Evolutionary conservation across 2,329 filamentous ascomycete genomes (phyloP).

Genomic region (Sporothrix euskadiensis): DNA sequence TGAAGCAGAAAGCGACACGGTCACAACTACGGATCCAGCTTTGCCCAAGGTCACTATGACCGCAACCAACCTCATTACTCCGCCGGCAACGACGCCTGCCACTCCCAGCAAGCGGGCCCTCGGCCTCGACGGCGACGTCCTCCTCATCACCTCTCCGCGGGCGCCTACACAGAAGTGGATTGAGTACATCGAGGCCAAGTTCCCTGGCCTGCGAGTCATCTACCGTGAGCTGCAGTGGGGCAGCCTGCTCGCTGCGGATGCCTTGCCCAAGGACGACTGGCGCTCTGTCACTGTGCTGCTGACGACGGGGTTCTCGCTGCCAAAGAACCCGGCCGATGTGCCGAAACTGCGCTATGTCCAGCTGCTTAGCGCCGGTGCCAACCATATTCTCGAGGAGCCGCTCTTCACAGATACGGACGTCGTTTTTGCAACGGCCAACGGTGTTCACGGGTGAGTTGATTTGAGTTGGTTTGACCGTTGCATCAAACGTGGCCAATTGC

Average conservation of each 20-base stretch:
- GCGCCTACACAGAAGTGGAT: constrained; percentile 40
- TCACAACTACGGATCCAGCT: neutral
- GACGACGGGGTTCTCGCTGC: constrained; percentile 40
- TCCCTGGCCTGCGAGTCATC: constrained; percentile 48
- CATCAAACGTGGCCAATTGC: neutral
- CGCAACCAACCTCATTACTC: constrained; percentile 4
- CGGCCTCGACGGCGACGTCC: constrained; percentile 50
- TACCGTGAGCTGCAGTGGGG: constrained; percentile 38
- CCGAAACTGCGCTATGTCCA: constrained; percentile 56
- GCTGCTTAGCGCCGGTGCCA: constrained; percentile 56
- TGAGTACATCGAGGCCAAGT: constrained; percentile 43
- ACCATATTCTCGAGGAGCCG: constrained; percentile 49
- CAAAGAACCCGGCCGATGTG: constrained; percentile 43
- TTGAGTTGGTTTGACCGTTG: too few species aligned
- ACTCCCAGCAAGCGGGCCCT: constrained; percentile 12
- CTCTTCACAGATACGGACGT: constrained; percentile 54
- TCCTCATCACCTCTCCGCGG: constrained; percentile 45
- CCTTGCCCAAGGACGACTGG: constrained; percentile 44
- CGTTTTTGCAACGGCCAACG: constrained; percentile 56
- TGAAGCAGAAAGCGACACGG: neutral
- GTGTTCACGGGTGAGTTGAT: constrained; percentile 55
- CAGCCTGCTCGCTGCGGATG: constrained; percentile 33
- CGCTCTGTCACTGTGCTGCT: constrained; percentile 49
- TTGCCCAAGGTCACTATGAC: constrained; percentile 18
- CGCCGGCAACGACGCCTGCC: constrained; percentile 2